Evolutionary conservation across 208 protist genomes (phyloP), one percentile per base, ranked within the genome.

Genomic region (Wallacemonas sp.): DNA sequence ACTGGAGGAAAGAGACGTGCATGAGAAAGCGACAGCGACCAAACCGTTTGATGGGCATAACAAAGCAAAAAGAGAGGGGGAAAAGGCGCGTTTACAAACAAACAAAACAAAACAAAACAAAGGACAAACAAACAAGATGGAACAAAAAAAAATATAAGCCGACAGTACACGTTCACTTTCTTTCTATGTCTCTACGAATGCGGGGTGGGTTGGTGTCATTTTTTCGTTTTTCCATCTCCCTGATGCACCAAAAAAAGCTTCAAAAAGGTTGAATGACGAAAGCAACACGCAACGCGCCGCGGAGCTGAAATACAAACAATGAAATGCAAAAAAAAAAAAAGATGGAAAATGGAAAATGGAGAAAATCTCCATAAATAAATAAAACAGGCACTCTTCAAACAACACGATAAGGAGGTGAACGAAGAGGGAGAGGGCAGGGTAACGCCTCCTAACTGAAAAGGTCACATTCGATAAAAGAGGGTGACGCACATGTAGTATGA

Each of bases 81-180:
- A 6, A 56, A 58, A 58, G n/a, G n/a, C n/a, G n/a, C n/a, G n/a
- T n/a, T n/a, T n/a, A n/a, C n/a, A 63, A 54, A 67, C 70, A 65
- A 63, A 70, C 67, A 72, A 72, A 21, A 68, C 22, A n/a, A n/a
- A n/a, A n/a, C n/a, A n/a, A 41, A 36, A 27, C 17, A n/a, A 19
- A 60, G 54, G 42, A 53, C 4, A 63, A 54, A 67, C 70, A 65
- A 63, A 70, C 67, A 72, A 72, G 17, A 68, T 49, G 19, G 9
- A 68, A 66, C 62, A 70, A 72, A 65, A 62, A 46, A 17, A 55
- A 21, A 60, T 38, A 63, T 6, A 44, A 60, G 34, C 34, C 30
- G 51, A 58, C 51, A 58, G 41, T 58, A 39, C 30, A 58, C 33
- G 51, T 1, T 39, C 51, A 27, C 28, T 39, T 15, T 54, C 30